These are phyloP conservation scores for Cordyceps fumosorosea DNA, from an alignment of 2,329 filamentous ascomycete genomes.

Conservation along the genomic window DNA sequence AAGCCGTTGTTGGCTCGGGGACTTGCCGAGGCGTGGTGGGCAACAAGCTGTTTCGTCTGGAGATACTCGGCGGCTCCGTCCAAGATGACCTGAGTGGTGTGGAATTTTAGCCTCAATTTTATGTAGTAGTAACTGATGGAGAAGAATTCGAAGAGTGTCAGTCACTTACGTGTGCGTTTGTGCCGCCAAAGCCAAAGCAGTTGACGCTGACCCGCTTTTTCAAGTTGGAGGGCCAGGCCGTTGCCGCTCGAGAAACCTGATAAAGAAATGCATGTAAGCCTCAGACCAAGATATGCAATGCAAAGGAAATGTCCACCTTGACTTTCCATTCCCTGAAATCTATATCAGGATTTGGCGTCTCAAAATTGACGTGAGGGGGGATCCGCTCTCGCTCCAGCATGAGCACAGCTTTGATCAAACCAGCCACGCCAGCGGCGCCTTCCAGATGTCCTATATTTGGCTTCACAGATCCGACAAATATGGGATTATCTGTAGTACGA, in stretches of 20 bases:
- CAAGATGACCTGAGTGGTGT: slow-evolving; percentile 29
- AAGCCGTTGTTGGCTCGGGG: neutral
- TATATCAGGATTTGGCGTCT: slow-evolving; percentile 38
- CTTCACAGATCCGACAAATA: slow-evolving; percentile 48
- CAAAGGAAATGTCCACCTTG: slow-evolving; percentile 28
- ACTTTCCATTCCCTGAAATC: slow-evolving; percentile 40
- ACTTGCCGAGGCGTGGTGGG: neutral
- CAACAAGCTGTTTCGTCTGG: neutral
- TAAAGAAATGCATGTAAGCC: neutral
- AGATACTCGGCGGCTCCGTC: slow-evolving; percentile 41
- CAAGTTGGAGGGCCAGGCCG: slow-evolving; percentile 37
- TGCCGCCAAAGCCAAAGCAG: slow-evolving; percentile 53
- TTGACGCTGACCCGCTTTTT: slow-evolving; percentile 47
- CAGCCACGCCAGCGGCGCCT: slow-evolving; percentile 44
- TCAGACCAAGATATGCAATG: neutral
- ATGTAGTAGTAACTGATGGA: too few species aligned
- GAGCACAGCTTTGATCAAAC: slow-evolving; percentile 46
- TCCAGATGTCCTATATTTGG: slow-evolving; percentile 50
- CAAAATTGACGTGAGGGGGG: slow-evolving; percentile 46
- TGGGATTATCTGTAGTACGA: slow-evolving; percentile 29
- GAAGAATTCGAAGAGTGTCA: slow-evolving; percentile 17
- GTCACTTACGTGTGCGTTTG: slow-evolving; percentile 44
- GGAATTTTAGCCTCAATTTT: neutral
- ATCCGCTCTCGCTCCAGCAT: slow-evolving; percentile 45
- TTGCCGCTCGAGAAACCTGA: slow-evolving; percentile 32